These are phyloP conservation scores for Lactarius quietus DNA, from an alignment of 768 basidiomycete genomes.

Conservation along the genomic window DNA sequence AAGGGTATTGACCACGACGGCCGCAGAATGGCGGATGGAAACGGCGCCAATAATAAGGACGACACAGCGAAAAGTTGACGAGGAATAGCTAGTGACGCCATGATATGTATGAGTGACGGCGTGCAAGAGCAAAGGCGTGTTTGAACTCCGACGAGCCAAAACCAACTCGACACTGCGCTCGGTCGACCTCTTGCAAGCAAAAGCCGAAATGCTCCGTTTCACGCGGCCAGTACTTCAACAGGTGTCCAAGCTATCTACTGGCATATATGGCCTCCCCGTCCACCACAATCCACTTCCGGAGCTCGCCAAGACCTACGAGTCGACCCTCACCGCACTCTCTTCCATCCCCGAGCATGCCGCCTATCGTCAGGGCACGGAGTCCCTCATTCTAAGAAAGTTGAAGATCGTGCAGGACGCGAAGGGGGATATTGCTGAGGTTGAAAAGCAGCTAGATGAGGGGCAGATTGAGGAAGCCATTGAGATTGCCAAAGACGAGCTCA, in stretches of 20 bases:
- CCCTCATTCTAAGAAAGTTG: constrained; percentile 77
- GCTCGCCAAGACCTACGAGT: constrained; percentile 68
- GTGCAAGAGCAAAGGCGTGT: neutral
- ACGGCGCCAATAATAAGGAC: constrained; percentile 29
- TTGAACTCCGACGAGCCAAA: constrained; percentile 22
- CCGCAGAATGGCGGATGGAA: constrained; percentile 25
- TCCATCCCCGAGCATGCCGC: constrained; percentile 77
- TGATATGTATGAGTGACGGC: no score
- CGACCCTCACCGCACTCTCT: constrained; percentile 66
- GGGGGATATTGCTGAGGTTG: constrained; percentile 61
- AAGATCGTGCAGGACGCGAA: constrained; percentile 64
- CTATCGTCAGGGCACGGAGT: constrained; percentile 87
- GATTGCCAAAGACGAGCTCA: constrained; percentile 79
- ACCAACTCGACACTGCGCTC: neutral
- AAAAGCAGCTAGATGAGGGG: constrained; percentile 76
- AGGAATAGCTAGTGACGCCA: constrained; percentile 10
- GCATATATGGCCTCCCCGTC: constrained; percentile 78
- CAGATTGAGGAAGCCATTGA: constrained; percentile 84
- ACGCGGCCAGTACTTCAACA: constrained; percentile 63
- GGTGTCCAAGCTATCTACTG: constrained; percentile 72
- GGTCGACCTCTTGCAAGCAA: constrained; percentile 25
- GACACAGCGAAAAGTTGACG: constrained; percentile 28
- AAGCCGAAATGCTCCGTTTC: constrained; percentile 62
- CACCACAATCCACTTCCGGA: constrained; percentile 83
- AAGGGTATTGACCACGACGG: constrained; percentile 39